Evolutionary conservation across 2,329 filamentous ascomycete genomes (phyloP), one percentile per base, ranked within the genome.

Genomic region (Sclerotiophoma versabilis): DNA sequence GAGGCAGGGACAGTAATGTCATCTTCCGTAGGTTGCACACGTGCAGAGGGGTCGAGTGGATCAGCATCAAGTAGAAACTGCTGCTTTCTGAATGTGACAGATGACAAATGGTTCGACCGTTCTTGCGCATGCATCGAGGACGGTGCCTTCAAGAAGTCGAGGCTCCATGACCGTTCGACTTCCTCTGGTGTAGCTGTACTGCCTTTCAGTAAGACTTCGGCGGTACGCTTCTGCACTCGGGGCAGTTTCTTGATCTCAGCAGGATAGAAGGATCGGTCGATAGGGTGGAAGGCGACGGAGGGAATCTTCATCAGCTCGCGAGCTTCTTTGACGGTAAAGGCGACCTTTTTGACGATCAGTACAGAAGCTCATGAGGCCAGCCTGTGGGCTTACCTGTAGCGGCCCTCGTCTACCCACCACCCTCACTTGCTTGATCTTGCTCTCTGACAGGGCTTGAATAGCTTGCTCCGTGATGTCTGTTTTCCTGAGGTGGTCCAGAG

Each of bases 301-400:
- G 86, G 83, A 2, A 98, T 81, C 43, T 90, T 89, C 77, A 96
- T 87, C 4, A 99, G 79, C 75, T 99, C 95, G 29, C 95, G 87
- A 14, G 92, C 79, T 78, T 99, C 95, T 75, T 97, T 98, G 73
- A 96, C 96, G 0, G 93, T 97, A 67, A 96, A 98, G 0, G 95
- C 87, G 20, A 92, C 93, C 87, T 93, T 66, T 14, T n/a, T 68
- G 5, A n/a, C 2, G 25, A 22, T 68, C 27, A 67, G 58, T n/a
- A 23, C 26, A 15, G 1, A 25, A 4, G 3, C 17, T 5, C 8
- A 30, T 12, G 3, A 9, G 4, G 17, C 3, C 11, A 15, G 3
- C 2, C 3, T 32, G 5, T 7, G 15, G 5, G 5, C 80, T 58
- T 77, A 88, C 90, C 82, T 96, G 92, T 81, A 96, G 83, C 1